Conservation (phyloP, 169 alveolate genomes). For the Ichthyophthirius multifiliis region DNA sequence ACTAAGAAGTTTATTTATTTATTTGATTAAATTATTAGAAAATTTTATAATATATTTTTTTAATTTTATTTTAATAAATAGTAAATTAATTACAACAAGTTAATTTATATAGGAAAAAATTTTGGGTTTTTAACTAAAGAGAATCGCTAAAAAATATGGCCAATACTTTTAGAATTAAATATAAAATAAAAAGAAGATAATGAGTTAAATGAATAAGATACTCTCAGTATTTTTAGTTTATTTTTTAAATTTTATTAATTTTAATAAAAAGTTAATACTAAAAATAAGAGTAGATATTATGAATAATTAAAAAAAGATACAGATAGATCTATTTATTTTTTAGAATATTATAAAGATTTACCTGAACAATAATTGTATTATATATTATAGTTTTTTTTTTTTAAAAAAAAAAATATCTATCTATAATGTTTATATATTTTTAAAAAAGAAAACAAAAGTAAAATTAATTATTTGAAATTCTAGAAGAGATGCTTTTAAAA, state of each 20-base stretch:
- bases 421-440: neutral
- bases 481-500: slow-evolving; percentile 16
- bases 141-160: neutral
- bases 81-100: neutral
- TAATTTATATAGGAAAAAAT: neutral
- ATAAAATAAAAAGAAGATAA: neutral
- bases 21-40: no score
- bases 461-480: neutral
- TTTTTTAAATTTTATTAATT: neutral
- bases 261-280: neutral
- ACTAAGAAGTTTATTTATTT: no score
- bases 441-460: neutral
- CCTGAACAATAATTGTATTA: no score
- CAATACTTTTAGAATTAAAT: neutral
- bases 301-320: slow-evolving; percentile 11
- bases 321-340: slow-evolving; percentile 5
- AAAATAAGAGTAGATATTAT: neutral
- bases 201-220: no score
- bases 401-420: neutral
- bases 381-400: neutral
- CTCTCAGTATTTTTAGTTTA: no score
- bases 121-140: slow-evolving; percentile 1
- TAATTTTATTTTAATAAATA: no score
- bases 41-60: no score
- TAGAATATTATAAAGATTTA: no score